A percentile compares a stretch with the other conserved stretches of the same genome.
These are phyloP conservation scores for Grigorovia jiainica DNA, from an alignment of 805 yeast genomes.

Conservation along the genomic window DNA sequence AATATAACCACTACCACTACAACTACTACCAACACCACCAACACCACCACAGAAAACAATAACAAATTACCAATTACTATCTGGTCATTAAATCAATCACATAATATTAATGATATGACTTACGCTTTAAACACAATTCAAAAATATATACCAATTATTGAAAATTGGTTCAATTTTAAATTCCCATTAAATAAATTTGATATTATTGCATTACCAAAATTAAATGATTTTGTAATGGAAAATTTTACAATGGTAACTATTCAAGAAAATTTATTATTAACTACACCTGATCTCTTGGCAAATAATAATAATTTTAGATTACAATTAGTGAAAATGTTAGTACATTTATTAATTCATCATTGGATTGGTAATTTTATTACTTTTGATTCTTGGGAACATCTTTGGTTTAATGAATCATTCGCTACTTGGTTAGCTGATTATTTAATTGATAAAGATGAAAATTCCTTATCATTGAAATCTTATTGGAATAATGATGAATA, in stretches of 20 bases:
- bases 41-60: no score
- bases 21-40: no score
- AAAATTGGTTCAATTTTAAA: slow-evolving; percentile 32
- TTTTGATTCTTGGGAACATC: slow-evolving; percentile 55
- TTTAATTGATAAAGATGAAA: slow-evolving; percentile 28
- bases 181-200: slow-evolving; percentile 62
- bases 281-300: slow-evolving; percentile 28
- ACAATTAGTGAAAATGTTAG: slow-evolving; percentile 45
- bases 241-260: slow-evolving; percentile 64
- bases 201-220: slow-evolving; percentile 57
- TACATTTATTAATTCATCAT: slow-evolving; percentile 71
- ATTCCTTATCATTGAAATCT: slow-evolving; percentile 12
- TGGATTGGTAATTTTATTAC: slow-evolving; percentile 67
- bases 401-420: slow-evolving; percentile 72
- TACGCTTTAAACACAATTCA: slow-evolving; percentile 43
- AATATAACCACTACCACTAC: no score
- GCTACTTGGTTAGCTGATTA: slow-evolving; percentile 64
- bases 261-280: slow-evolving; percentile 40
- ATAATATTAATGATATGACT: slow-evolving; percentile 36
- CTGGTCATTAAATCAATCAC: slow-evolving; percentile 34
- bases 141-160: slow-evolving; percentile 40
- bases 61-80: slow-evolving; percentile 40
- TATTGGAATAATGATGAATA: slow-evolving; percentile 17
- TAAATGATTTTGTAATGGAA: slow-evolving; percentile 75
- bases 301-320: slow-evolving; percentile 16